phyloP scores from a whole-genome alignment of 371 early-diverging fungal genomes.

The Rhizomucor miehei region DNA sequence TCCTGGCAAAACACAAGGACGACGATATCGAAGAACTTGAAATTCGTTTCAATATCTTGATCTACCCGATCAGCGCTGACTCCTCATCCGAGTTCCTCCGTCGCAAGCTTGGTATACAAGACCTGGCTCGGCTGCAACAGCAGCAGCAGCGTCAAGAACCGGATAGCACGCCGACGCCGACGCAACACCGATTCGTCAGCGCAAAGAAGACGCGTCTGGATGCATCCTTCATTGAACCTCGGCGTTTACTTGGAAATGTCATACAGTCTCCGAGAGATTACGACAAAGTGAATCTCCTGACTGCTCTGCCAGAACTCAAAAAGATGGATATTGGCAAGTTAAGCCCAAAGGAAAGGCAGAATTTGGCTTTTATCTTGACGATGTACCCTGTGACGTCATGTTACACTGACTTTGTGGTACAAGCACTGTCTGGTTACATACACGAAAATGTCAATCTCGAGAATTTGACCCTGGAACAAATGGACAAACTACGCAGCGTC shows the following conservation, averaged over 20 bases:
- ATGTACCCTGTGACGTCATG: not conserved
- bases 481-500: not conserved
- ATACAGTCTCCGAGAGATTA: not conserved
- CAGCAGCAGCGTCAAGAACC: not conserved
- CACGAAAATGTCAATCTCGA: not conserved
- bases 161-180: not conserved
- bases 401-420: not conserved
- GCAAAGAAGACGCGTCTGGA: not conserved
- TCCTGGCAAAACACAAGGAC: conserved; percentile 4
- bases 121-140: not conserved
- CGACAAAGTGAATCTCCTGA: too few relatives aligned
- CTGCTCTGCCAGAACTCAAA: not conserved
- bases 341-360: not conserved
- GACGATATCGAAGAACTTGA: conserved; percentile 11
- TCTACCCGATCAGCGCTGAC: conserved; percentile 24
- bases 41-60: conserved; percentile 33
- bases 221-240: not conserved
- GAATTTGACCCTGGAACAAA: conserved; percentile 8
- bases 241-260: not conserved
- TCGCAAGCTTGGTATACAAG: conserved; percentile 5
- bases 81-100: conserved; percentile 23
- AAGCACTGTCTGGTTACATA: not conserved
- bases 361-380: not conserved
- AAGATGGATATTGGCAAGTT: not conserved
- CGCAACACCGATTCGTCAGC: not conserved